Evolutionary conservation across 352 stramenopile genomes (phyloP).

Genomic region (Phytophthora melonis): DNA sequence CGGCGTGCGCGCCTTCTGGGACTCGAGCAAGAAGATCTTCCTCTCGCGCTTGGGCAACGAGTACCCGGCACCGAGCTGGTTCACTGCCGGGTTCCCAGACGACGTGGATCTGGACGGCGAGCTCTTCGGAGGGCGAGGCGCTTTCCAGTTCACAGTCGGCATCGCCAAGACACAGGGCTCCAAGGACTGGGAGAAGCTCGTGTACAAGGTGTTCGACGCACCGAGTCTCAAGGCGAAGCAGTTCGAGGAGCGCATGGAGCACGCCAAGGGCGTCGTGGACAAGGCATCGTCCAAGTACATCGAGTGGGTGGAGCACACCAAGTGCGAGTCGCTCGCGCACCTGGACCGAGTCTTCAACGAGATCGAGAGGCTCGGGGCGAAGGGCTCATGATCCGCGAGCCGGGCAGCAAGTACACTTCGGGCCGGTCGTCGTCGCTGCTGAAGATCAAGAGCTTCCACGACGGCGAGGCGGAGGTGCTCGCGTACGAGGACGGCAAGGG

Average conservation of each 20-base stretch:
- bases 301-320: constrained; percentile 70
- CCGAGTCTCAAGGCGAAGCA: constrained; percentile 51
- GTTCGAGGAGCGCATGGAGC: constrained; percentile 69
- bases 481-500: constrained; percentile 76
- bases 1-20: constrained; percentile 73
- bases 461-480: constrained; percentile 72
- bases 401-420: constrained; percentile 55
- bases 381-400: constrained; percentile 79
- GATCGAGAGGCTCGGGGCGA: constrained; percentile 69
- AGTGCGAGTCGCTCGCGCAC: constrained; percentile 58
- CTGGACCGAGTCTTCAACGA: constrained; percentile 62
- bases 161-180: constrained; percentile 68
- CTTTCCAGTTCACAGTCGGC: constrained; percentile 75
- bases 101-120: constrained; percentile 78
- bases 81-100: constrained; percentile 60
- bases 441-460: constrained; percentile 85
- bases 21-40: constrained; percentile 60
- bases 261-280: constrained; percentile 39
- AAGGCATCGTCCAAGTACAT: constrained; percentile 50
- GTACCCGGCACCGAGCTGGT: constrained; percentile 71
- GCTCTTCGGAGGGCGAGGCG: constrained; percentile 66
- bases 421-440: constrained; percentile 67
- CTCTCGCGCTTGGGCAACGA: constrained; percentile 71
- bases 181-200: constrained; percentile 63
- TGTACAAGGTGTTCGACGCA: constrained; percentile 80